phyloP scores from a whole-genome alignment of 225 moss, liverwort and hornwort species.

The Sphagnum contortum region DNA sequence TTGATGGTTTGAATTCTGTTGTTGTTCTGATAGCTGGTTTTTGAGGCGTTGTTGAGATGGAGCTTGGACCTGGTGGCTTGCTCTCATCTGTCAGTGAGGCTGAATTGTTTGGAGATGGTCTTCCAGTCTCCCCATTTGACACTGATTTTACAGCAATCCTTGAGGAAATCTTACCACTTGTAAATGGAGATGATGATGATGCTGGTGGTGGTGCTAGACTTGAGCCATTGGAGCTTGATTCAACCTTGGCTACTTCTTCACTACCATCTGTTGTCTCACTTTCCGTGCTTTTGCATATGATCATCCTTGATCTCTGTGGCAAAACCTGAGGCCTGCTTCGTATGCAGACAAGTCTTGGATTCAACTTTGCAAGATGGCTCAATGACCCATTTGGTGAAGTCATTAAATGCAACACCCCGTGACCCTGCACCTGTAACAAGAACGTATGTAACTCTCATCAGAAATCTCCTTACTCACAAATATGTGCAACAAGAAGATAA shows the following conservation, averaged over 20 bases:
- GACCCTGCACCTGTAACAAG: background rate
- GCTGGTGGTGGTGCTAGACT: conserved; percentile 5
- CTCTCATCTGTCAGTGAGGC: background rate
- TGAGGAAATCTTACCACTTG: conserved; percentile 70
- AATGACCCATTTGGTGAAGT: background rate
- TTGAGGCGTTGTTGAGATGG: conserved; percentile 12
- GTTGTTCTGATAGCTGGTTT: conserved; percentile 31
- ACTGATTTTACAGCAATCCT: conserved; percentile 51
- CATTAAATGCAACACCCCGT: background rate
- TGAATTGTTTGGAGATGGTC: conserved; percentile 10
- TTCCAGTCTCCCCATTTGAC: conserved; percentile 26
- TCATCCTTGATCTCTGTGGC: too few relatives aligned
- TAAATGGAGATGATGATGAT: conserved; percentile 39
- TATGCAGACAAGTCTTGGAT: background rate
- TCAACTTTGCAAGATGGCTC: background rate
- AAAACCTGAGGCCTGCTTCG: background rate
- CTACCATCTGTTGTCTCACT: conserved; percentile 20
- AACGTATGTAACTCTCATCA: background rate
- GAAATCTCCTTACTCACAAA: background rate
- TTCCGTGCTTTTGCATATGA: conserved; percentile 23
- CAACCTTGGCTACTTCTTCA: conserved; percentile 15
- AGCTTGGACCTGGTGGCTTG: conserved; percentile 14
- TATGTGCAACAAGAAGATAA: too few relatives aligned
- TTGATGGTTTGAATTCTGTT: conserved; percentile 25
- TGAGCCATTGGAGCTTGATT: background rate